These are phyloP conservation scores for Puccinia novopanici DNA, from an alignment of 1,284 basidiomycete genomes.

Conservation along the genomic window DNA sequence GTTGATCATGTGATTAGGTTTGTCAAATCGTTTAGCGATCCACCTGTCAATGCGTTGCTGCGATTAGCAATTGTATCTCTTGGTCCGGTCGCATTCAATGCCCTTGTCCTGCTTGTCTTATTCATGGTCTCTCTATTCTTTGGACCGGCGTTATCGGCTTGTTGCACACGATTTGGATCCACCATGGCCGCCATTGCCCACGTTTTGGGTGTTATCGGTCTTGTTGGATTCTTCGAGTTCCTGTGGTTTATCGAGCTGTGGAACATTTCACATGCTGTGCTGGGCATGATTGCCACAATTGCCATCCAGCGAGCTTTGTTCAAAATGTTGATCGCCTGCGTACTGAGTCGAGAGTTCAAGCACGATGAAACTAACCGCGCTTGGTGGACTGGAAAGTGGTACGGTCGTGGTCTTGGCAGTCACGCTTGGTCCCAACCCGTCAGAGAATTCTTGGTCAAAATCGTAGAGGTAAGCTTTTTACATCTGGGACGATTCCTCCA, in stretches of 20 bases:
- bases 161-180: conserved; percentile 82
- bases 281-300: conserved; percentile 81
- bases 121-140: conserved; percentile 73
- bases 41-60: conserved; percentile 71
- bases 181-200: conserved; percentile 86
- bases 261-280: conserved; percentile 81
- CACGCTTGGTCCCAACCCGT: conserved; percentile 90
- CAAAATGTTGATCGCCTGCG: conserved; percentile 86
- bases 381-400: conserved; percentile 98
- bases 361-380: conserved; percentile 94
- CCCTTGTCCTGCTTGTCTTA: conserved; percentile 76
- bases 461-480: conserved; percentile 68
- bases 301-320: conserved; percentile 84
- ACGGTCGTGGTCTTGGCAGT: conserved; percentile 81
- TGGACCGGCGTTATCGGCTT: conserved; percentile 54
- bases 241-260: conserved; percentile 94
- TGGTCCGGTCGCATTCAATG: conserved; percentile 94
- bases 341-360: conserved; percentile 93
- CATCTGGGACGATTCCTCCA: neutral
- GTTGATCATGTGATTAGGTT: conserved; percentile 17
- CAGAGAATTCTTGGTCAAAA: conserved; percentile 92
- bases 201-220: conserved; percentile 74
- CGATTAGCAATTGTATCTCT: conserved; percentile 90
- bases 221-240: conserved; percentile 91
- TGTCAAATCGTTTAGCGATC: conserved; percentile 61